Percentiles rank a stretch among this genome's conserved stretches.
phyloP scores from a whole-genome alignment of 371 early-diverging fungal genomes.

The Mortierella sp. region DNA sequence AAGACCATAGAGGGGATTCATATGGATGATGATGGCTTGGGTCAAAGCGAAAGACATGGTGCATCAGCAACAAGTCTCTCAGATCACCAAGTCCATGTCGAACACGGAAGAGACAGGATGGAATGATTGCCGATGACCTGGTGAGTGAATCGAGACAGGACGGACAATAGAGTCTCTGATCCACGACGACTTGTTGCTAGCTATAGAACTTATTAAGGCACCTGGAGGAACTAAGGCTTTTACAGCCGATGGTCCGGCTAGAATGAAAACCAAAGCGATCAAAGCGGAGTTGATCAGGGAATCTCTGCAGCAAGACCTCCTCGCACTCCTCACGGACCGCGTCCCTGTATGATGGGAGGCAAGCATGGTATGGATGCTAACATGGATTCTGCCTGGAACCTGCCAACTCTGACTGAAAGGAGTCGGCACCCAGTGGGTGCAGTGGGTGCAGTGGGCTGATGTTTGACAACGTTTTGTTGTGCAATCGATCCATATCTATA shows the following conservation, averaged over 20 bases:
- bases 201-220: constrained; percentile 20
- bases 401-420: constrained; percentile 38
- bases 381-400: constrained; percentile 23
- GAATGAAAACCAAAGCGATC: constrained; percentile 11
- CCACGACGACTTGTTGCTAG: constrained; percentile 10
- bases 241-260: no score
- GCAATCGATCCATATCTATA: constrained; percentile 39
- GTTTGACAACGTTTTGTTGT: constrained; percentile 49
- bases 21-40: constrained; percentile 8
- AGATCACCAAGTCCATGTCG: constrained; percentile 23
- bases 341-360: constrained; percentile 31
- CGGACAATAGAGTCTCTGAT: neutral
- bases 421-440: neutral
- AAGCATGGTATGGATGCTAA: constrained; percentile 24
- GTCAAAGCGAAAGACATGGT: constrained; percentile 10
- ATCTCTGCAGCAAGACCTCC: constrained; percentile 6
- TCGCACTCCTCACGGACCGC: constrained; percentile 27
- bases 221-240: neutral
- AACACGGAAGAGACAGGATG: constrained; percentile 6
- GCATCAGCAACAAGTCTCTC: neutral
- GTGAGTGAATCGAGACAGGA: constrained; percentile 39
- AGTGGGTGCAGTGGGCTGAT: constrained; percentile 40
- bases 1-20: neutral
- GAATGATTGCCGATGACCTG: neutral
- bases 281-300: constrained; percentile 11